phyloP scores from a whole-genome alignment of 78 protist species.

The Polysphondylium violaceum region DNA sequence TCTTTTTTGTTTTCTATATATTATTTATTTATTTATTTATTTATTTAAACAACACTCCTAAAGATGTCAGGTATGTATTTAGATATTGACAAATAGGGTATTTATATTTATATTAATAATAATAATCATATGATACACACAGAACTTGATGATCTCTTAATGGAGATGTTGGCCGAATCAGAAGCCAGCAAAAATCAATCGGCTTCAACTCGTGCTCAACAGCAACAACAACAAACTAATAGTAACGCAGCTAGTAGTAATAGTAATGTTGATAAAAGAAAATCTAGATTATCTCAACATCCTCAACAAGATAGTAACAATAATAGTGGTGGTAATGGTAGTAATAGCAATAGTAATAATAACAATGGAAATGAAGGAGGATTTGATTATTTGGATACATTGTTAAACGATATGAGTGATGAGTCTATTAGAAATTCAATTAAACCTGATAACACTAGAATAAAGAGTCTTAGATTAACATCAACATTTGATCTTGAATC shows the following conservation, averaged over 20 bases:
- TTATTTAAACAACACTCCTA: too few species aligned
- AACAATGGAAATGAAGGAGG: constrained; percentile 16
- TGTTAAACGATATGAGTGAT: constrained; percentile 55
- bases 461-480: constrained; percentile 41
- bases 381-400: constrained; percentile 68
- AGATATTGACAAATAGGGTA: too few species aligned
- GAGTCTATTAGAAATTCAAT: constrained; percentile 20
- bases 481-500: constrained; percentile 61
- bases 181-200: constrained; percentile 9
- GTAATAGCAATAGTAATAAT: too few species aligned
- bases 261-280: constrained; percentile 24
- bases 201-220: background rate
- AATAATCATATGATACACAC: background rate
- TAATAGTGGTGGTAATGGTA: too few species aligned
- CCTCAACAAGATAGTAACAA: too few species aligned
- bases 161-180: constrained; percentile 20
- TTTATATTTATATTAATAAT: too few species aligned
- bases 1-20: too few species aligned
- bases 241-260: background rate
- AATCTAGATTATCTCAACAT: constrained; percentile 63
- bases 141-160: constrained; percentile 25
- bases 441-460: constrained; percentile 57
- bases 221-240: background rate
- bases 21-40: too few species aligned
- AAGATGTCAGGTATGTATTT: too few species aligned